Percentiles rank a stretch among this genome's conserved stretches.
Evolutionary conservation across 495 filamentous ascomycete species (phyloP).

Genomic region (Podospora pseudopauciseta): DNA sequence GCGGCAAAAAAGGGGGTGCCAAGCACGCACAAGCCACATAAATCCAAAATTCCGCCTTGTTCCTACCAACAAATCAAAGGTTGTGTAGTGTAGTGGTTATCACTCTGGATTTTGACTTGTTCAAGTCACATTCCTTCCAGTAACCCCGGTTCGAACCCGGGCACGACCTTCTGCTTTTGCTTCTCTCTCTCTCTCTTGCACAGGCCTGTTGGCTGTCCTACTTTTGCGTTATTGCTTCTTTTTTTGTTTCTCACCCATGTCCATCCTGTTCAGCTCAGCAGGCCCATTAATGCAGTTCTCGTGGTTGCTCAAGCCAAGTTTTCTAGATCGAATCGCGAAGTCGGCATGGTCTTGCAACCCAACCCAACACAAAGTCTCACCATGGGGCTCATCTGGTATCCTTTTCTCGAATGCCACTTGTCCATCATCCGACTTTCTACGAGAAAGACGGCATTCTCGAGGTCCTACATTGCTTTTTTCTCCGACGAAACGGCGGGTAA

Average conservation of each 20-base stretch:
- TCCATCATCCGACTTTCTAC: neutral
- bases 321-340: constrained; percentile 3
- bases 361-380: neutral
- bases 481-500: neutral
- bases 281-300: neutral
- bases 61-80: constrained; percentile 1
- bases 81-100: constrained; percentile 31
- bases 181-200: neutral
- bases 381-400: neutral
- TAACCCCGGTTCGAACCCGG: constrained; percentile 29
- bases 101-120: constrained; percentile 25
- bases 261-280: neutral
- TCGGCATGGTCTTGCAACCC: constrained; percentile 2
- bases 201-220: neutral
- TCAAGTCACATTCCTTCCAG: constrained; percentile 10
- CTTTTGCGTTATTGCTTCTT: neutral
- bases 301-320: neutral
- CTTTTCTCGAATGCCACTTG: neutral
- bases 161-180: constrained; percentile 22
- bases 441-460: neutral
- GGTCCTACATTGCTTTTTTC: neutral
- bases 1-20: neutral
- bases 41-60: neutral
- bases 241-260: neutral
- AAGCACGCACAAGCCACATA: neutral